Evolutionary conservation across 495 filamentous ascomycete species (phyloP).

Genomic region (Hyaloscypha hepaticicola): DNA sequence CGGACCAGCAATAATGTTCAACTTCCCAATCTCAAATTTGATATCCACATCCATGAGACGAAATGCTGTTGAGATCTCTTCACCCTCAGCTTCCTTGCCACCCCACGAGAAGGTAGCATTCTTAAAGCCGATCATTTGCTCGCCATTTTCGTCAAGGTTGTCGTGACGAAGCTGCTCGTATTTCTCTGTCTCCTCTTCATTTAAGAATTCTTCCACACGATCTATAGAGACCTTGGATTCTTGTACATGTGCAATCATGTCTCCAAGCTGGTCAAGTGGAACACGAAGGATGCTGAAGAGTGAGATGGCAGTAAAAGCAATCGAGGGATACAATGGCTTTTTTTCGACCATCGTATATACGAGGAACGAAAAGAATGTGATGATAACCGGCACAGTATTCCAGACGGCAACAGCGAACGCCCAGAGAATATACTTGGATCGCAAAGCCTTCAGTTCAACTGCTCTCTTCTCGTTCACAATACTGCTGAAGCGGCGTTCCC

Average conservation of each 20-base stretch:
- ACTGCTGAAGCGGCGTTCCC: conserved; percentile 88
- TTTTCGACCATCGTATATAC: conserved; percentile 89
- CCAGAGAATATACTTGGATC: conserved; percentile 87
- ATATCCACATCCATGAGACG: conserved; percentile 45
- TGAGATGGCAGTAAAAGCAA: conserved; percentile 95
- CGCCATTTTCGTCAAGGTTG: conserved; percentile 57
- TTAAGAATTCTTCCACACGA: conserved; percentile 92
- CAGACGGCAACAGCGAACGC: conserved; percentile 87
- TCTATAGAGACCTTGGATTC: conserved; percentile 97
- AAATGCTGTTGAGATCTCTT: conserved; percentile 38
- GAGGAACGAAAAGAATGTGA: conserved; percentile 94
- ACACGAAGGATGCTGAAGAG: conserved; percentile 94
- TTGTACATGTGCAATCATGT: conserved; percentile 98
- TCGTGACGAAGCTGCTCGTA: conserved; percentile 76
- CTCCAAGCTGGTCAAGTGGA: conserved; percentile 92
- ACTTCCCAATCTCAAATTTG: conserved; percentile 36
- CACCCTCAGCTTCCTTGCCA: conserved; percentile 39
- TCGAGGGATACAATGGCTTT: conserved; percentile 84
- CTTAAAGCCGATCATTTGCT: conserved; percentile 76
- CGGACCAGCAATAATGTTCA: conserved; percentile 90
- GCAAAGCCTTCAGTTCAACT: conserved; percentile 73
- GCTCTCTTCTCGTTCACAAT: conserved; percentile 85
- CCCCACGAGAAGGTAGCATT: conserved; percentile 90
- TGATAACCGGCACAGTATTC: conserved; percentile 93
- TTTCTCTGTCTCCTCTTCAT: conserved; percentile 95